Evolutionary conservation across 2,329 filamentous ascomycete species (phyloP).

Genomic region (Exserohilum rostratum): DNA sequence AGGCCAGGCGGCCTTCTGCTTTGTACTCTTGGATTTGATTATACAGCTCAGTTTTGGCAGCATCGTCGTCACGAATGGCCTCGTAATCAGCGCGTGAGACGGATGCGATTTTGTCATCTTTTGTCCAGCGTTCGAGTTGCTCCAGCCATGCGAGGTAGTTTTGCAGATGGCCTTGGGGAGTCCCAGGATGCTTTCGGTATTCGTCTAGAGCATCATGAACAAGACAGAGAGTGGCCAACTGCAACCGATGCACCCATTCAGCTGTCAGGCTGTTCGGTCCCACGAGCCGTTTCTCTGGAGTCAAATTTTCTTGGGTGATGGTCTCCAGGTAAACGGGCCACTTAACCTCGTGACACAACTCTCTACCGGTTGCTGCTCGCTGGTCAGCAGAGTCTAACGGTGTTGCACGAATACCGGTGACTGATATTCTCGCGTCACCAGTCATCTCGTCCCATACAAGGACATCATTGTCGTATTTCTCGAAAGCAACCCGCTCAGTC

Average conservation of each 20-base stretch:
- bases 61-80: not conserved
- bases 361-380: not conserved
- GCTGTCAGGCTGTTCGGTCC: not conserved
- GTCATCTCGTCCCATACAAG: not conserved
- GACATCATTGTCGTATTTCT: conserved; percentile 3
- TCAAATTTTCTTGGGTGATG: not conserved
- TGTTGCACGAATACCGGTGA: conserved; percentile 1
- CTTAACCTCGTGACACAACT: conserved; percentile 2
- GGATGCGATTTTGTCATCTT: conserved; percentile 1
- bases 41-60: conserved; percentile 1
- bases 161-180: not conserved
- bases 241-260: not conserved
- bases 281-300: not conserved
- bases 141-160: not conserved
- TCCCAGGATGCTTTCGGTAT: not conserved
- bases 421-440: not conserved
- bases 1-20: conserved; percentile 1
- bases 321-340: not conserved
- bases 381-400: conserved; percentile 1
- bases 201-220: conserved; percentile 1
- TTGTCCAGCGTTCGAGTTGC: not conserved
- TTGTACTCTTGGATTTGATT: not conserved
- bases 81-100: not conserved
- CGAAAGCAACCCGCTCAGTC: conserved; percentile 3
- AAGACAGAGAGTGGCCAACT: conserved; percentile 3